Conservation (phyloP, 495 filamentous ascomycete genomes). For the Lichina pygmaea region DNA sequence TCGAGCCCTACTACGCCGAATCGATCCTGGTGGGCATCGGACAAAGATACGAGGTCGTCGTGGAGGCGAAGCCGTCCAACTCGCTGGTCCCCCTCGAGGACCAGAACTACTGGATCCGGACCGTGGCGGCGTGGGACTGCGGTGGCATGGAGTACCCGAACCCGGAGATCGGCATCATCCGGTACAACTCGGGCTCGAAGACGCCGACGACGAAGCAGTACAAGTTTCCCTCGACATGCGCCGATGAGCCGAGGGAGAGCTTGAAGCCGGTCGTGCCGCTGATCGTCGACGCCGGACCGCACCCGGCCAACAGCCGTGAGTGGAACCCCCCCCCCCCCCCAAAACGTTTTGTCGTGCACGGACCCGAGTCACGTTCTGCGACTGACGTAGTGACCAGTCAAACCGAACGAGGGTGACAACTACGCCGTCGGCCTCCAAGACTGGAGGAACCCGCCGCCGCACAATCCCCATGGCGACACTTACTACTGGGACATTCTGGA, state of each 20-base stretch:
- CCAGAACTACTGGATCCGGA: conserved; percentile 35
- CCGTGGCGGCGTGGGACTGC: background rate
- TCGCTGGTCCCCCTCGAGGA: background rate
- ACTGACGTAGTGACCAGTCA: background rate
- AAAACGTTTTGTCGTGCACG: background rate
- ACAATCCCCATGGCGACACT: background rate
- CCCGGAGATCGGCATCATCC: conserved; percentile 19
- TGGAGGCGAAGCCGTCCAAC: conserved; percentile 21
- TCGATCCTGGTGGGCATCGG: conserved; percentile 31
- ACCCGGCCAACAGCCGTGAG: background rate
- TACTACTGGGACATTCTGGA: conserved; percentile 5
- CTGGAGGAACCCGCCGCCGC: background rate
- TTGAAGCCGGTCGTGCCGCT: conserved; percentile 1
- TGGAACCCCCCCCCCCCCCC: background rate
- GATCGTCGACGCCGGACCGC: background rate
- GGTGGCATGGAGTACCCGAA: background rate
- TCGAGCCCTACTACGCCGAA: conserved; percentile 17
- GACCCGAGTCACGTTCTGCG: too few species aligned
- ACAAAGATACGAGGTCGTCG: conserved; percentile 43
- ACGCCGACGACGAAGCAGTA: background rate
- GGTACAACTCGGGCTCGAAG: conserved; percentile 15
- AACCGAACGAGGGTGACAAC: background rate
- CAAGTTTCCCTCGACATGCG: background rate
- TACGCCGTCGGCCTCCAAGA: background rate
- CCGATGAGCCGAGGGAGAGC: background rate